These are phyloP conservation scores for Fusarium sp. DNA, from an alignment of 2,329 filamentous ascomycete species.

Conservation along the genomic window DNA sequence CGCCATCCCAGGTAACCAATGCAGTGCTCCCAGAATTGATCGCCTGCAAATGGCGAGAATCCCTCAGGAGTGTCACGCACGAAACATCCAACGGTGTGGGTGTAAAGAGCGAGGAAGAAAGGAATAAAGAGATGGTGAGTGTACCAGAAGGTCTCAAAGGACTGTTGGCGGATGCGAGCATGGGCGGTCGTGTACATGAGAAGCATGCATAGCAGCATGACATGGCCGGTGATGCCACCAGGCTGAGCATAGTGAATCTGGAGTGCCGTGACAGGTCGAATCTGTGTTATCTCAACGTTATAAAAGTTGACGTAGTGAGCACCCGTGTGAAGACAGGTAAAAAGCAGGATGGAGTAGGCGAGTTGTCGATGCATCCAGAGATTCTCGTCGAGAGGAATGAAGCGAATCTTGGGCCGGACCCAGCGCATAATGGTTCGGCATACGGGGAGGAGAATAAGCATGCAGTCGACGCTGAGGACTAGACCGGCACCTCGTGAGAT, in stretches of 20 bases:
- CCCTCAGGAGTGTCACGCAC: slow-evolving; percentile 82
- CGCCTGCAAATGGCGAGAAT: slow-evolving; percentile 86
- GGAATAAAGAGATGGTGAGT: slow-evolving; percentile 98
- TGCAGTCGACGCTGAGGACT: slow-evolving; percentile 84
- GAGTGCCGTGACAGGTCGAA: slow-evolving; percentile 83
- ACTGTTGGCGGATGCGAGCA: slow-evolving; percentile 93
- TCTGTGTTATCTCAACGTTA: slow-evolving; percentile 89
- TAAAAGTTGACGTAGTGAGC: slow-evolving; percentile 99
- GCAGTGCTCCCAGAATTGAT: slow-evolving; percentile 90
- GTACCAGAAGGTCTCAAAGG: slow-evolving; percentile 99
- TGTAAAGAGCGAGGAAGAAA: slow-evolving; percentile 93
- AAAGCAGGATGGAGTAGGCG: slow-evolving; percentile 89
- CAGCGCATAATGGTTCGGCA: slow-evolving; percentile 90
- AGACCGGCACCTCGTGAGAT: slow-evolving; percentile 93
- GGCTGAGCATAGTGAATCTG: slow-evolving; percentile 93
- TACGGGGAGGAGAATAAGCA: slow-evolving; percentile 92
- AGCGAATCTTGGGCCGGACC: slow-evolving; percentile 87
- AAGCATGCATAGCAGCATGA: slow-evolving; percentile 99
- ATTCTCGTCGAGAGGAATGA: slow-evolving; percentile 94
- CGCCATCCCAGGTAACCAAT: slow-evolving; percentile 96
- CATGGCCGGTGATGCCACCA: slow-evolving; percentile 93
- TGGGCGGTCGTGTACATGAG: slow-evolving; percentile 98
- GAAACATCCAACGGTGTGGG: slow-evolving; percentile 95
- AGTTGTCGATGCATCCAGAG: slow-evolving; percentile 97
- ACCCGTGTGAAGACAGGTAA: slow-evolving; percentile 80